Evolutionary conservation across 1,139 yeast species (phyloP).

Genomic region (Hansenula lynferdii): DNA sequence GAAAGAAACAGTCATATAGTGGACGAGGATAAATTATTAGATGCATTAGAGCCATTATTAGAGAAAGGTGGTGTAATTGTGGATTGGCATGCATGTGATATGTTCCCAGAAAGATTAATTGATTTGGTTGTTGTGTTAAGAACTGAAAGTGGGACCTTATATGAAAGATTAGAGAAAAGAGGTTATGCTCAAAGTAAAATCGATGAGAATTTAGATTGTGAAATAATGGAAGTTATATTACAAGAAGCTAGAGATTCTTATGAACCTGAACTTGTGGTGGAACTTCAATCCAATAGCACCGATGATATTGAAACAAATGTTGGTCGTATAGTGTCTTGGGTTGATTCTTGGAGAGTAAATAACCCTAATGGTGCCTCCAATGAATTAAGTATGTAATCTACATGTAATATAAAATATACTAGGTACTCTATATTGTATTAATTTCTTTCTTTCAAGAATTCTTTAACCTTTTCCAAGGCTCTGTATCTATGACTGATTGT

Average conservation of each 20-base stretch:
- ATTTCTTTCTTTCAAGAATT: constrained; percentile 35
- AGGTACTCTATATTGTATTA: background rate
- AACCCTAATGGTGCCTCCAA: constrained; percentile 43
- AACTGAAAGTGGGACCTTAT: constrained; percentile 66
- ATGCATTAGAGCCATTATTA: constrained; percentile 71
- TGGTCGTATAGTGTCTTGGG: constrained; percentile 71
- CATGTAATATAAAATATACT: background rate
- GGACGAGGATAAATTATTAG: constrained; percentile 85
- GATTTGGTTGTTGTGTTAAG: constrained; percentile 89
- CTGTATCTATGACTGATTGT: constrained; percentile 79
- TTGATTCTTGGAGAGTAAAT: constrained; percentile 58
- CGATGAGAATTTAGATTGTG: constrained; percentile 92
- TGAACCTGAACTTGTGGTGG: constrained; percentile 76
- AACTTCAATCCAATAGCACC: constrained; percentile 62
- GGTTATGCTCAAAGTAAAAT: constrained; percentile 77
- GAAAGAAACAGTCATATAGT: constrained; percentile 83
- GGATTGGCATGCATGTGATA: constrained; percentile 98
- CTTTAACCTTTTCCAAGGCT: constrained; percentile 72
- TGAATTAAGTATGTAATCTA: constrained; percentile 19
- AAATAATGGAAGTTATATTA: constrained; percentile 88
- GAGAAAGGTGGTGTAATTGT: constrained; percentile 81
- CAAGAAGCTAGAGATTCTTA: constrained; percentile 86
- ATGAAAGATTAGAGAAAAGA: constrained; percentile 69
- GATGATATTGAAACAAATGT: constrained; percentile 81
- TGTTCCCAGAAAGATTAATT: constrained; percentile 87